A percentile compares a stretch with the other conserved stretches of the same genome.
These are phyloP conservation scores for Ceratocystis cacaofunesta DNA, from an alignment of 2,329 filamentous ascomycete genomes.

Conservation along the genomic window DNA sequence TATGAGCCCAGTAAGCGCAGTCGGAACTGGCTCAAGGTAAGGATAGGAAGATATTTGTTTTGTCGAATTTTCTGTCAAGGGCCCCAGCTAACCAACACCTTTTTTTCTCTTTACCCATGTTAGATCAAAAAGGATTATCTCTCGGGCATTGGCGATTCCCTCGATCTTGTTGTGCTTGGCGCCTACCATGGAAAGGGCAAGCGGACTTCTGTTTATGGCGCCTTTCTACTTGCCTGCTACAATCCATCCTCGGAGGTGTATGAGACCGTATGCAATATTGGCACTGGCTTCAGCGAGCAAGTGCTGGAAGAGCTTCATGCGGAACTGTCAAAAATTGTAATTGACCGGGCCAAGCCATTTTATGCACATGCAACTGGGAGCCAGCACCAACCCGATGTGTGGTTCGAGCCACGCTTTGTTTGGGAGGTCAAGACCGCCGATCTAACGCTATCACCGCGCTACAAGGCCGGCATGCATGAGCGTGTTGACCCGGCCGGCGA, in stretches of 20 bases:
- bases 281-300: conserved; percentile 91
- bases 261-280: conserved; percentile 96
- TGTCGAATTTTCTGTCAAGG: background rate
- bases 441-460: conserved; percentile 78
- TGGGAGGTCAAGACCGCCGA: conserved; percentile 98
- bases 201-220: conserved; percentile 86
- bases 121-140: conserved; percentile 98
- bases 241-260: conserved; percentile 67
- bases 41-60: conserved; percentile 8
- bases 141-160: conserved; percentile 79
- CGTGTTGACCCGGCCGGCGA: conserved; percentile 56
- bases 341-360: conserved; percentile 86
- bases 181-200: conserved; percentile 93
- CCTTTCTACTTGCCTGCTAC: conserved; percentile 89
- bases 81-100: background rate
- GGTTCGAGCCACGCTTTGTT: conserved; percentile 88
- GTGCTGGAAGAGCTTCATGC: conserved; percentile 75
- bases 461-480: conserved; percentile 78
- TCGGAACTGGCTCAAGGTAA: conserved; percentile 93
- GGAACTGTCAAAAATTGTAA: conserved; percentile 59
- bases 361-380: conserved; percentile 71
- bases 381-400: conserved; percentile 94
- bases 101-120: background rate
- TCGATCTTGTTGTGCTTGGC: conserved; percentile 89
- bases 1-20: conserved; percentile 95